Evolutionary conservation across 2,329 filamentous ascomycete species (phyloP), one percentile per base, ranked within the genome.

Genomic region (Trichophyton simii): DNA sequence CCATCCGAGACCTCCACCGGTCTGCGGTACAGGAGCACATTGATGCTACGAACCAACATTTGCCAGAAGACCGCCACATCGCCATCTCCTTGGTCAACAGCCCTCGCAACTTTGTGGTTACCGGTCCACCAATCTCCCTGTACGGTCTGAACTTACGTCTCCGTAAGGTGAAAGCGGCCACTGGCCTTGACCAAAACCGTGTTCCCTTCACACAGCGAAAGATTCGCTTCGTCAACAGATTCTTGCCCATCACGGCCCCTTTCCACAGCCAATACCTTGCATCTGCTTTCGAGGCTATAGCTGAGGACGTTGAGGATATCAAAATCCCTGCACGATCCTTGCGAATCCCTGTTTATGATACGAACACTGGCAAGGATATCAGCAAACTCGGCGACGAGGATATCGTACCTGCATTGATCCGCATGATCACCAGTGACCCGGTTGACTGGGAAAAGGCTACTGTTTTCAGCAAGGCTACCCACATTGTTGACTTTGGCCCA

Each of bases 361-460:
- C 91, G 50, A 88, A 89, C 75, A 92, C 87, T 48, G 94, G 94
- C 65, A 83, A 88, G 67, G 92, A 99, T 72, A 76, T 99, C 57
- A 85, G 91, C 57, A 77, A 82, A 28, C 79, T 85, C 63, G 82
- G 86, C 59, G 79, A 82, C 60, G 86, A 87, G 63, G 89, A 95
- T 74, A 84, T 99, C 64, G 88, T 97, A 1, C 91, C 92, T 1
- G 82, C 86, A 6, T 80, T 99, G 59, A 82, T 97, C 38, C 89
- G 89, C 68, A 88, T 99, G 80, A 97, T 99, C 71, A 97, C 92
- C 3, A 87, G 89, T 61, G 91, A 97, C 68, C 83, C 90, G 1
- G 94, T 99, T 60, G 87, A 96, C 75, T 99, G 94, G 94, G 94
- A 97, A 77, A 87, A 87, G 72, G 91, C 94, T 0, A 99, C 94